Percentiles rank a stretch among this genome's conserved stretches.
These are phyloP conservation scores for Delphinella strobiligena DNA, from an alignment of 2,329 filamentous ascomycete genomes.

Conservation along the genomic window DNA sequence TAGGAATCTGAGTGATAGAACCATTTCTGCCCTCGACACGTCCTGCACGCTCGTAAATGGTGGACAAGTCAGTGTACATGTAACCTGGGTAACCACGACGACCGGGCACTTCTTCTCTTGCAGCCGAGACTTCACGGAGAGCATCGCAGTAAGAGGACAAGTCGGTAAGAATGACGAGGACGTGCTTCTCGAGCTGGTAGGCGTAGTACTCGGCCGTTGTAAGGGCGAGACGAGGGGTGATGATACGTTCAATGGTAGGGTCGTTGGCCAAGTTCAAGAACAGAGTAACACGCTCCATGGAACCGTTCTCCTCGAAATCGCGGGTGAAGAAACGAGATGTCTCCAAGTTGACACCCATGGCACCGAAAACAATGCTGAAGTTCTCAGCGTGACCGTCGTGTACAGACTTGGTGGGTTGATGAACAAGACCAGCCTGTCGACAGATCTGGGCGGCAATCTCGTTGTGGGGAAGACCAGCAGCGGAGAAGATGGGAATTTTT, in stretches of 20 bases:
- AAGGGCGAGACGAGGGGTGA: slow-evolving; percentile 92
- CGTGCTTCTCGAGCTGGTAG: slow-evolving; percentile 99
- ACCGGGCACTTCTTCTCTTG: slow-evolving; percentile 96
- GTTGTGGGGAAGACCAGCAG: slow-evolving; percentile 95
- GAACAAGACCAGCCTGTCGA: slow-evolving; percentile 87
- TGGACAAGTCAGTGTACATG: slow-evolving; percentile 99
- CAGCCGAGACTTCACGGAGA: slow-evolving; percentile 94
- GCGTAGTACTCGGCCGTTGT: slow-evolving; percentile 99
- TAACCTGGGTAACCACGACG: slow-evolving; percentile 99
- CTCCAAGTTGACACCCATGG: slow-evolving; percentile 99
- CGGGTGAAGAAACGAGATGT: slow-evolving; percentile 96
- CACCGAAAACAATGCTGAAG: slow-evolving; percentile 98
- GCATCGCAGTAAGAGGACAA: slow-evolving; percentile 97
- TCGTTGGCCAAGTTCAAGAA: slow-evolving; percentile 99
- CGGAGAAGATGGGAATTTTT: slow-evolving; percentile 99
- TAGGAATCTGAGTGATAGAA: slow-evolving; percentile 97
- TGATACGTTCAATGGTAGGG: slow-evolving; percentile 98
- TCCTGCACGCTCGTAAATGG: slow-evolving; percentile 97
- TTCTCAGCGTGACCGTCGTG: slow-evolving; percentile 98
- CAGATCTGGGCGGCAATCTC: slow-evolving; percentile 99
- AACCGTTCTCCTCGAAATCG: slow-evolving; percentile 98
- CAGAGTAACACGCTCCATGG: slow-evolving; percentile 89
- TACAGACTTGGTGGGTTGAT: slow-evolving; percentile 78
- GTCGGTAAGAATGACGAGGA: slow-evolving; percentile 96
- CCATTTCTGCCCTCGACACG: slow-evolving; percentile 95